Evolutionary conservation across 1,284 basidiomycete species (phyloP).

Genomic region (Cutaneotrichosporon spelunceum): DNA sequence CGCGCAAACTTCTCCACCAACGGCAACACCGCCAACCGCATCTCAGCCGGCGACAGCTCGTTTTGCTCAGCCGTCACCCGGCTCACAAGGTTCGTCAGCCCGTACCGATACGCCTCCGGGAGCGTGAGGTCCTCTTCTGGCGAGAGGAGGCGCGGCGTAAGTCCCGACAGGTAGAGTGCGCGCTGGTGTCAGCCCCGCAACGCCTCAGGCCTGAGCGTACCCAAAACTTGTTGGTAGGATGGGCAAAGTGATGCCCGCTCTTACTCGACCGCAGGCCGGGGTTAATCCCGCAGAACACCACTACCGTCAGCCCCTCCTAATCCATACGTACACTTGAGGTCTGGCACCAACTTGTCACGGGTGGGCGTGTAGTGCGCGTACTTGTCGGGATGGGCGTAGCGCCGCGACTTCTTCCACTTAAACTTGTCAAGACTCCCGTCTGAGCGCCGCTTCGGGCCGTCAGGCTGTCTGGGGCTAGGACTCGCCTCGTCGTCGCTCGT

Average conservation of each 20-base stretch:
- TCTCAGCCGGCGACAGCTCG: conserved; percentile 61
- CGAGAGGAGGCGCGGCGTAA: conserved; percentile 55
- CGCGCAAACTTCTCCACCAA: conserved; percentile 60
- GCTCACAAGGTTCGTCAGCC: conserved; percentile 63
- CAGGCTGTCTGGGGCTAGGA: background rate
- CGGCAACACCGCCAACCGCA: conserved; percentile 54
- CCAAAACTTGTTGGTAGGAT: conserved; percentile 61
- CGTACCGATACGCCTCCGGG: conserved; percentile 52
- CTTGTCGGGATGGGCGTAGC: conserved; percentile 28
- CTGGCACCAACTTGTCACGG: conserved; percentile 11
- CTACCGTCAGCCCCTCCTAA: conserved; percentile 41
- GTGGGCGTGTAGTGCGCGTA: conserved; percentile 31
- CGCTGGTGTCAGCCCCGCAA: conserved; percentile 54
- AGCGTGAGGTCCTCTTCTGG: conserved; percentile 42
- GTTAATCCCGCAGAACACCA: conserved; percentile 66
- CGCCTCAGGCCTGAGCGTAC: conserved; percentile 55
- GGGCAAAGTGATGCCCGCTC: conserved; percentile 67
- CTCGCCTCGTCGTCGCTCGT: background rate
- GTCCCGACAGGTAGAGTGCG: conserved; percentile 42
- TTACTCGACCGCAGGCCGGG: conserved; percentile 62
- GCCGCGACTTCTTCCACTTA: conserved; percentile 22
- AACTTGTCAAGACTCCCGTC: conserved; percentile 8
- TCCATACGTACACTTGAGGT: conserved; percentile 7
- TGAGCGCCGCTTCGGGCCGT: background rate
- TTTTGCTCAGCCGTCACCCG: conserved; percentile 57